Conservation (phyloP, 176 grass and related monocot genomes). For the Paspalum notatum region DNA sequence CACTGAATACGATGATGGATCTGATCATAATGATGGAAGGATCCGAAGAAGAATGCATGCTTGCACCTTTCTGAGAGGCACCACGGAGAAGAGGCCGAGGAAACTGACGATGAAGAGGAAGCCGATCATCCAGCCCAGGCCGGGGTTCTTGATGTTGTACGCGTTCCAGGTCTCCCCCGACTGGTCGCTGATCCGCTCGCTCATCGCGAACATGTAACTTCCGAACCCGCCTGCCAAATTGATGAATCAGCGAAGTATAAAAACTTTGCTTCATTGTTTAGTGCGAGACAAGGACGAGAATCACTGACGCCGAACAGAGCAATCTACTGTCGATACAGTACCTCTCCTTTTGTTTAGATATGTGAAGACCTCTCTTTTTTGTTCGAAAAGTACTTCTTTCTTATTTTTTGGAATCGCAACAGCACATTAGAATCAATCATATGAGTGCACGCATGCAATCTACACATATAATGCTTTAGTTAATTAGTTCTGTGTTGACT, state of each 20-base stretch:
- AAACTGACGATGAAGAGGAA: conserved; percentile 75
- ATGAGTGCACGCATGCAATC: no score
- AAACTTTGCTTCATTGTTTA: no score
- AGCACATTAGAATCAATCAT: no score
- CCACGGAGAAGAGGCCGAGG: conserved; percentile 57
- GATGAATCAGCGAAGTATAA: background rate
- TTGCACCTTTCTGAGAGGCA: conserved; percentile 56
- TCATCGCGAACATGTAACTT: conserved; percentile 64
- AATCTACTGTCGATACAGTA: background rate
- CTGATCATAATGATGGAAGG: no score
- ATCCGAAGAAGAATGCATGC: background rate
- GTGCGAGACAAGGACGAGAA: no score
- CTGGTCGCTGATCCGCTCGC: conserved; percentile 41
- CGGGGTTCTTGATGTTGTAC: conserved; percentile 50
- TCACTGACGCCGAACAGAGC: background rate
- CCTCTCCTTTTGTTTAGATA: no score
- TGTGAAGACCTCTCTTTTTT: no score
- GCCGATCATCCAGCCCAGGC: conserved; percentile 59
- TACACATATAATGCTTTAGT: no score
- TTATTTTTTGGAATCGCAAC: no score
- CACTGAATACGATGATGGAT: no score
- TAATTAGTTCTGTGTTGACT: no score
- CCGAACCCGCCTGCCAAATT: conserved; percentile 50
- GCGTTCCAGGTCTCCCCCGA: conserved; percentile 21
- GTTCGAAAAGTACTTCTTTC: no score